phyloP scores from a whole-genome alignment of 148 eudicot species.

The Rhododendron ferrugineum region DNA sequence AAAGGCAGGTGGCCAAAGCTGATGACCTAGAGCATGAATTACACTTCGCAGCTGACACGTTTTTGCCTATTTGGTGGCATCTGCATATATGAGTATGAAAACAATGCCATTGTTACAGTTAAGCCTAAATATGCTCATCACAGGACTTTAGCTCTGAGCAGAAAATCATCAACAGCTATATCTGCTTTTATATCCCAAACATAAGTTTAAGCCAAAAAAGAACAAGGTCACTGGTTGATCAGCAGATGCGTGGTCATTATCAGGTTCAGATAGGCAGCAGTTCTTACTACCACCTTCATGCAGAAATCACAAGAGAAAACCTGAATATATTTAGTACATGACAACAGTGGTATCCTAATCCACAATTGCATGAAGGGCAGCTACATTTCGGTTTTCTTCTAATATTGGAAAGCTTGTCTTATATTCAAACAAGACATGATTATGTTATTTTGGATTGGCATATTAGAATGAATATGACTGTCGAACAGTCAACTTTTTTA shows the following conservation, averaged over 20 bases:
- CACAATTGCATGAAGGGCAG: neutral
- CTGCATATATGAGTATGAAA: conserved; percentile 36
- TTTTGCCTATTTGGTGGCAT: conserved; percentile 64
- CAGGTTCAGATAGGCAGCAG: neutral
- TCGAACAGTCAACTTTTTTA: neutral
- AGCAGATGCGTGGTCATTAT: neutral
- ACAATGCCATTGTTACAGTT: neutral
- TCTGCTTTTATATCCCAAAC: neutral
- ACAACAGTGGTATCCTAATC: neutral
- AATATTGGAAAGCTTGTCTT: neutral
- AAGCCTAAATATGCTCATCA: neutral
- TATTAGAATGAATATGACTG: neutral
- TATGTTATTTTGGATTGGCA: neutral
- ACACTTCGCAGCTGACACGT: conserved; percentile 47
- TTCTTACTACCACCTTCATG: neutral
- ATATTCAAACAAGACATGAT: neutral
- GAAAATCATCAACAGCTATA: neutral
- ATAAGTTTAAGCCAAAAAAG: neutral
- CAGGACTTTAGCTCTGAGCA: neutral
- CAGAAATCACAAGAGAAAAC: neutral
- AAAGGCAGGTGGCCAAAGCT: conserved; percentile 71
- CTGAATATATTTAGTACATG: neutral
- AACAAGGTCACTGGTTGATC: conserved; percentile 5
- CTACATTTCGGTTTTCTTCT: neutral
- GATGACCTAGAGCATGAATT: conserved; percentile 53